Percentiles rank a stretch among this genome's conserved stretches.
Conservation (phyloP, 805 yeast species). For the Millerago galiae region DNA sequence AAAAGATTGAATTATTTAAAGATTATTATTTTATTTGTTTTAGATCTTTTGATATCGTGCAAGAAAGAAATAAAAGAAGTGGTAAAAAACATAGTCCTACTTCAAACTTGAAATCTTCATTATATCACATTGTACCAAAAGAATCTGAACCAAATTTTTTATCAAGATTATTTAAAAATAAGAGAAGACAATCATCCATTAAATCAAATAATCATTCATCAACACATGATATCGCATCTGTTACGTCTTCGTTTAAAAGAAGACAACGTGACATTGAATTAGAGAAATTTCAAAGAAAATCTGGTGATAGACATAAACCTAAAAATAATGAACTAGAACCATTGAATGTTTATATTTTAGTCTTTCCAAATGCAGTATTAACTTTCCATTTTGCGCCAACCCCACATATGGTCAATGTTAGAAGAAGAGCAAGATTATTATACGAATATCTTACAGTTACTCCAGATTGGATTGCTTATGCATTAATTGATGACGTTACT, state of each 20-base stretch:
- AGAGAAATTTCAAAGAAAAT: conserved; percentile 34
- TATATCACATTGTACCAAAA: conserved; percentile 1
- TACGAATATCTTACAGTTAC: conserved; percentile 85
- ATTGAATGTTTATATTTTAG: conserved; percentile 64
- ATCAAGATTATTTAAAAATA: conserved; percentile 7
- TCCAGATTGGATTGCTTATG: conserved; percentile 96
- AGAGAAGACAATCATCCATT: conserved; percentile 13
- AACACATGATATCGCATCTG: conserved; percentile 9
- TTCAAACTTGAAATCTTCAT: conserved; percentile 1
- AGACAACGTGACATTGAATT: conserved; percentile 27
- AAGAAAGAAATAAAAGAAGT: conserved; percentile 52
- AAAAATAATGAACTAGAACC: conserved; percentile 66
- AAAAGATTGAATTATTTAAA: conserved; percentile 87
- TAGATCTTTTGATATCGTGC: conserved; percentile 73
- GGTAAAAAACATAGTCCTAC: conserved; percentile 23
- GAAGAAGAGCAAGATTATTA: conserved; percentile 84
- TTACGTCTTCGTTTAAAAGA: conserved; percentile 23
- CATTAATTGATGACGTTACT: conserved; percentile 91
- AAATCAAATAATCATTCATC: conserved; percentile 2
- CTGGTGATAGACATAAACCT: conserved; percentile 39
- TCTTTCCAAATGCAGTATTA: conserved; percentile 64
- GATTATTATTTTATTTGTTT: conserved; percentile 91
- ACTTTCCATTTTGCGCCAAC: conserved; percentile 91
- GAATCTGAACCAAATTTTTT: conserved; percentile 7
- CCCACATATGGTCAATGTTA: conserved; percentile 91